Evolutionary conservation across 176 grass and related monocot genomes (phyloP).

Genomic region (Ampelocalamus luodianensis): DNA sequence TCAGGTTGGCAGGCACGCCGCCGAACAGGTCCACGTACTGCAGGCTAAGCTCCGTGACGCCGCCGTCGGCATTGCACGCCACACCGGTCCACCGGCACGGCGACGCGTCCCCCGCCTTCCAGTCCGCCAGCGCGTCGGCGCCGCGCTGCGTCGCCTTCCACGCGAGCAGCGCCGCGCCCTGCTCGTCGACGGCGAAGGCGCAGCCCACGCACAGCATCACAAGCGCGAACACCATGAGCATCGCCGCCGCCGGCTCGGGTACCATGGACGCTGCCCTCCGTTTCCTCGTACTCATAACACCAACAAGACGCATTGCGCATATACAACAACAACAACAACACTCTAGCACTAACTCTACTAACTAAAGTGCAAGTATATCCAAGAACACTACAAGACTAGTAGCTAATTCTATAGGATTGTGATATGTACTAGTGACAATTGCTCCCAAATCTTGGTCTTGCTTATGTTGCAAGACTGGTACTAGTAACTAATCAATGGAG

Average conservation of each 20-base stretch:
- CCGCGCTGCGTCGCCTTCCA: constrained; percentile 67
- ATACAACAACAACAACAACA: background rate
- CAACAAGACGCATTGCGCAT: constrained; percentile 31
- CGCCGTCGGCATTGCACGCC: constrained; percentile 49
- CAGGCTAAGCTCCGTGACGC: constrained; percentile 61
- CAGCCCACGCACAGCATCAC: constrained; percentile 32
- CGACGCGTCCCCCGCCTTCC: constrained; percentile 53
- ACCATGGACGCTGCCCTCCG: constrained; percentile 37
- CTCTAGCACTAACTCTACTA: constrained; percentile 16
- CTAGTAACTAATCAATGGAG: constrained; percentile 28
- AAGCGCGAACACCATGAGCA: constrained; percentile 31
- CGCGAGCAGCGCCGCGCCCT: constrained; percentile 64
- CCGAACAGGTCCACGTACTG: constrained; percentile 67
- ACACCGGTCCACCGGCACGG: constrained; percentile 80
- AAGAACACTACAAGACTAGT: constrained; percentile 40
- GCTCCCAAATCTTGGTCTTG: constrained; percentile 62
- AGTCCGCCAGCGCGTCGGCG: constrained; percentile 40
- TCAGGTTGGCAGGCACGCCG: constrained; percentile 55
- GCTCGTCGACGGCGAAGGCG: constrained; percentile 52
- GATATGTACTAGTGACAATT: constrained; percentile 34
- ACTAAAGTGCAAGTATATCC: constrained; percentile 32
- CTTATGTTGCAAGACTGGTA: constrained; percentile 55
- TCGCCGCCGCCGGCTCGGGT: background rate
- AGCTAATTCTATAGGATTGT: constrained; percentile 25
- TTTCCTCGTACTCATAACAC: constrained; percentile 35